Evolutionary conservation across 1,139 yeast genomes (phyloP), one percentile per base, ranked within the genome.

Genomic region (Geotrichum histeridarum): DNA sequence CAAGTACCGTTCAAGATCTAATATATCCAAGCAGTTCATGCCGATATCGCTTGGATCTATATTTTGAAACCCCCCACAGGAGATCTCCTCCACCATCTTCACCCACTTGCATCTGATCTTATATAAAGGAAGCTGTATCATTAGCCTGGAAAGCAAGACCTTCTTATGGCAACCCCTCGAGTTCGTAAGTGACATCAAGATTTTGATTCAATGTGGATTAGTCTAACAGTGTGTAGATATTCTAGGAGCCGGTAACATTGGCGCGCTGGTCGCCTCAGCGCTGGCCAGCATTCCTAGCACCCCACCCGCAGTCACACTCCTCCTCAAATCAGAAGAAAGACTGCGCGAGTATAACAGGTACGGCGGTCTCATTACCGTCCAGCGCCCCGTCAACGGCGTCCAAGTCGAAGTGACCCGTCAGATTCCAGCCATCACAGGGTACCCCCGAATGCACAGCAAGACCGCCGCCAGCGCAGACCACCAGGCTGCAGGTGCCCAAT

Each of bases 231-330:
- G 30, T 17, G 4, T 46, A 56, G 56, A 67, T 54, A 60, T 72
- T 31, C 60, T 72, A 0, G 76, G 76, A 0, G 72, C 71, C 2
- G 76, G 76, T 15, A 68, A 64, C 50, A 70, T 73, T 17, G 76
- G 76, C 47, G 58, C 68, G 31, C 59, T 73, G 39, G 59, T 72
- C 7, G 76, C 75, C 0, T 60, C 67, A 60, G 44, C 72, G 67
- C 43, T 65, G 52, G 48, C 76, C 62, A 61, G 73, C 65, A 27
- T 63, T 56, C 52, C 56, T 12, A 48, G 53, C 42, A 64, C 58
- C 12, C 67, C 70, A 15, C 77, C 77, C 11, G 70, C 70, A 30
- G 70, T 77, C 9, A 73, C 75, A 1, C 68, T 80, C 18, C 67
- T 80, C 14, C 64, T 81, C 54, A 70, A 74, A 44, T 73, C 75